Evolutionary conservation across 352 stramenopile genomes (phyloP).

Genomic region (Globisporangium middletonii): DNA sequence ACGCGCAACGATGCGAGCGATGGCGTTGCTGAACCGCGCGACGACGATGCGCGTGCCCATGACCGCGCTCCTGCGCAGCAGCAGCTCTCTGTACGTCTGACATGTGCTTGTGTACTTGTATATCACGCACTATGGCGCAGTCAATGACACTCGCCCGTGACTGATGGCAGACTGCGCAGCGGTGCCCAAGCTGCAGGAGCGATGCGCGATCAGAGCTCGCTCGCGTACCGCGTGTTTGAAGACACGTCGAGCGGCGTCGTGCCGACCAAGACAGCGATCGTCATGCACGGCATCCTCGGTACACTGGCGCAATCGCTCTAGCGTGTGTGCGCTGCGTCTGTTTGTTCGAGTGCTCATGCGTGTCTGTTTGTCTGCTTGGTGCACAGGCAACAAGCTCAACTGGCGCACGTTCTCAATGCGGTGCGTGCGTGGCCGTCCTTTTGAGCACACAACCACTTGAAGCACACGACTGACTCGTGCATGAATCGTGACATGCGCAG

Average conservation of each 20-base stretch:
- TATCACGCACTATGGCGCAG: too few species aligned
- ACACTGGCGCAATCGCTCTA: background rate
- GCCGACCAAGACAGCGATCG: conserved; percentile 61
- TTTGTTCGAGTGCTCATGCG: background rate
- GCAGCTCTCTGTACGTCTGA: too few species aligned
- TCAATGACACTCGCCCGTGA: background rate
- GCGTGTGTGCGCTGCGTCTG: background rate
- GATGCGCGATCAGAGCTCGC: conserved; percentile 34
- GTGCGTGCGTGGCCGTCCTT: conserved; percentile 16
- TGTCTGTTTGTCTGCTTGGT: background rate
- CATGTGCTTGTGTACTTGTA: too few species aligned
- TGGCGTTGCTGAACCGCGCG: too few species aligned
- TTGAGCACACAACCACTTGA: too few species aligned
- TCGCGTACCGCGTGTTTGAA: conserved; percentile 65
- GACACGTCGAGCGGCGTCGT: conserved; percentile 21
- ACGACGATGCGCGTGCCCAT: too few species aligned
- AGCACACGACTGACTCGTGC: background rate
- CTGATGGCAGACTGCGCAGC: background rate
- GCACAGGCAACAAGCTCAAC: conserved; percentile 76
- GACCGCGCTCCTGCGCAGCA: too few species aligned
- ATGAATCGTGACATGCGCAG: conserved; percentile 13
- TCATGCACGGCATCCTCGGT: conserved; percentile 85
- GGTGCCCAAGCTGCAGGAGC: background rate
- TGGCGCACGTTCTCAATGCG: conserved; percentile 79
- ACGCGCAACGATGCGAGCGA: too few species aligned